A percentile compares a stretch with the other conserved stretches of the same genome.
phyloP scores from a whole-genome alignment of 73 alveolate species.

The Blepharisma japonicum region DNA sequence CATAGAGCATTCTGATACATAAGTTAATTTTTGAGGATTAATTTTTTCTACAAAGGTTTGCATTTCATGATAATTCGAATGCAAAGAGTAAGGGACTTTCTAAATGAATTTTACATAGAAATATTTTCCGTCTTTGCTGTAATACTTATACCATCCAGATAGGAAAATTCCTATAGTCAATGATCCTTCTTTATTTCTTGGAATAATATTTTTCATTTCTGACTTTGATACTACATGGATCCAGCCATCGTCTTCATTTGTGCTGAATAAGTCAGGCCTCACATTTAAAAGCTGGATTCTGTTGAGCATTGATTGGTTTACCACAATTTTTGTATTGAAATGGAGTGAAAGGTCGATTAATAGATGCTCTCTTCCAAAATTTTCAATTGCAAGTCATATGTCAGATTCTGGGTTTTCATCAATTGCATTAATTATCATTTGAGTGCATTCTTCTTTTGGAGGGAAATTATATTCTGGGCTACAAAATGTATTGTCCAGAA shows the following conservation, averaged over 20 bases:
- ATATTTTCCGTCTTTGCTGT: neutral
- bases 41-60: neutral
- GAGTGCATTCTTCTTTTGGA: conserved; percentile 49
- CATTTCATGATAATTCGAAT: conserved; percentile 7
- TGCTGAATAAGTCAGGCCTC: conserved; percentile 52
- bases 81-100: conserved; percentile 21
- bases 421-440: conserved; percentile 34
- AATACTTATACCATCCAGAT: conserved; percentile 5
- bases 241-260: conserved; percentile 42
- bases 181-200: neutral
- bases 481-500: conserved; percentile 66
- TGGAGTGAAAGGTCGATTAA: conserved; percentile 44
- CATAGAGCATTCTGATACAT: neutral
- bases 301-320: conserved; percentile 50
- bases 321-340: conserved; percentile 59
- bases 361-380: conserved; percentile 63
- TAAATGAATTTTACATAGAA: neutral
- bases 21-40: neutral
- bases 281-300: conserved; percentile 47
- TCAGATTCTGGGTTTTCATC: conserved; percentile 41
- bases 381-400: conserved; percentile 44
- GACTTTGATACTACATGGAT: neutral
- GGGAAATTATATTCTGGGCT: conserved; percentile 62
- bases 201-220: neutral
- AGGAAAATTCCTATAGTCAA: conserved; percentile 4